Base-by-base conservation (phyloP, 768 basidiomycete species). In the Lentinula edodes region DNA sequence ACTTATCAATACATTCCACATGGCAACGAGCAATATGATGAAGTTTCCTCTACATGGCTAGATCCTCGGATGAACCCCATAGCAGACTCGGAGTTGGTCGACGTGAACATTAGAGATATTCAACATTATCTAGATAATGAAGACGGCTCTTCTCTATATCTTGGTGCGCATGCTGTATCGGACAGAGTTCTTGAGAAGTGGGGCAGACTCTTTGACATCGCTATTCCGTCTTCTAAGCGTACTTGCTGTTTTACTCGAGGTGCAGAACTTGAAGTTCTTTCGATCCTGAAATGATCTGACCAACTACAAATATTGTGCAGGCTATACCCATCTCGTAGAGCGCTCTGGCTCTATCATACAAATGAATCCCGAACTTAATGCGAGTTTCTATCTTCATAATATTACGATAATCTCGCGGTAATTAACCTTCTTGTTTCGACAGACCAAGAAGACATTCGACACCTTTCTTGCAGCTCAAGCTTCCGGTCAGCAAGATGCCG, bases 211-310 rank as follows among this genome's bases (percentile, higher is more conserved):
- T 93, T 93, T 66, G 91, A 93, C 64, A 91, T 93, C 51, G 88
- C 91, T 10, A 69, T 81, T 9, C 88, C 89, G 0, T 85, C 83
- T 9, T 74, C 82, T 34, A 72, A 69, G 41, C 76, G 88, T 50
- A 85, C 84, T 1, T 93, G 91, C 65, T 93, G 91, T 70, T 93
- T 93, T 69, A 93, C 91, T 16, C 75, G 91, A 73, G 89, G 90
- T 90, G 65, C 10, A 63, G 60, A n/a, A 12, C 28, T 28, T 3
- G 28, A 3, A 50, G 16, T 23, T 46, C n/a, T n/a, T 15, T 35
- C 7, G 20, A 43, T 42, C 18, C 18, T 36, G 23, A 35, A 23
- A 15, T 18, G 53, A 18, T 10, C 34, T n/a, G 16, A 42, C 18
- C 45, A 15, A 45, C 5, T 28, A 38, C 51, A 35, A 32, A 18